Percentiles rank a stretch among this genome's conserved stretches.
Evolutionary conservation across 2,329 filamentous ascomycete species (phyloP).

Genomic region (Teratosphaeria gauchensis): DNA sequence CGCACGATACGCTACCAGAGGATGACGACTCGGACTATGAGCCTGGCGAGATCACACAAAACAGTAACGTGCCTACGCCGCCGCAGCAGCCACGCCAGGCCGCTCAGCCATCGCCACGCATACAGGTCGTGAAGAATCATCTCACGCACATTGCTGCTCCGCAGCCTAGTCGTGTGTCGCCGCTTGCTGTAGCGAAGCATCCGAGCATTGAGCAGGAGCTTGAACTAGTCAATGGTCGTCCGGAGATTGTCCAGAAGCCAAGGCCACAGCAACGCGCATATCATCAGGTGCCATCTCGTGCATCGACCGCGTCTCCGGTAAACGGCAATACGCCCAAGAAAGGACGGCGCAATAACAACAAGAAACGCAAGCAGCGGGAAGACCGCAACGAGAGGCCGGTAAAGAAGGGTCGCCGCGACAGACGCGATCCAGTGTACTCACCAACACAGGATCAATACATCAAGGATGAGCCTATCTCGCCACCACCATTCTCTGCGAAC

Average conservation of each 20-base stretch:
- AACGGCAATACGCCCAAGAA: not conserved
- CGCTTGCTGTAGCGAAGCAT: constrained; percentile 44
- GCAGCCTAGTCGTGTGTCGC: constrained; percentile 61
- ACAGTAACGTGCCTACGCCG: constrained; percentile 12
- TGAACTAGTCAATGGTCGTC: constrained; percentile 38
- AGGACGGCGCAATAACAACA: constrained; percentile 8
- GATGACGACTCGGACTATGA: constrained; percentile 28
- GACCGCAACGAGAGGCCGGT: constrained; percentile 6
- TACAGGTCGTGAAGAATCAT: constrained; percentile 61
- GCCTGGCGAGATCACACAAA: constrained; percentile 25
- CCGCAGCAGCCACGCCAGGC: constrained; percentile 8
- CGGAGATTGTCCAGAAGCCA: constrained; percentile 22
- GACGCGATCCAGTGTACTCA: constrained; percentile 19
- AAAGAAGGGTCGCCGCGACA: constrained; percentile 23
- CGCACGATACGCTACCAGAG: constrained; percentile 13
- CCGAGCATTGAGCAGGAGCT: constrained; percentile 25
- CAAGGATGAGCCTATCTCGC: constrained; percentile 55
- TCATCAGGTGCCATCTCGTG: constrained; percentile 13
- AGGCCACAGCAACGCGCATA: constrained; percentile 11
- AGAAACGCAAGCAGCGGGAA: constrained; percentile 25
- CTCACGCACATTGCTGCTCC: constrained; percentile 55
- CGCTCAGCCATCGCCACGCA: constrained; percentile 33
- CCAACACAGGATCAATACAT: constrained; percentile 41
- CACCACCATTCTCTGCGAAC: constrained; percentile 41
- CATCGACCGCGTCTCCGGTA: constrained; percentile 19